These are phyloP conservation scores for Ceratobasidium sp. DNA, from an alignment of 1,284 basidiomycete genomes.

Conservation along the genomic window DNA sequence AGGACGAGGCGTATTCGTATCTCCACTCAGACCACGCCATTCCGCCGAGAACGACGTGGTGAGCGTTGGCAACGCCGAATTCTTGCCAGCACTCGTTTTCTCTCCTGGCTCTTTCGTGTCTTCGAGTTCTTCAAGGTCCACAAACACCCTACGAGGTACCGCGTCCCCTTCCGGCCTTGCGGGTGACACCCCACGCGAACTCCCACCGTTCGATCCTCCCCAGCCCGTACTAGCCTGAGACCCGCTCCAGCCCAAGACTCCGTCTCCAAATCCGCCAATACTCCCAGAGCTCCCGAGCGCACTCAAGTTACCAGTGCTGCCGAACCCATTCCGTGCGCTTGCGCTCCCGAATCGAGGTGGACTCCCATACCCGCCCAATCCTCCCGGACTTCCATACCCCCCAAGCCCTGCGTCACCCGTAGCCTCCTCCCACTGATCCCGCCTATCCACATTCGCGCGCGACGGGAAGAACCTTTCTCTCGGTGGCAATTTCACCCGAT, in stretches of 20 bases:
- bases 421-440: slow-evolving; percentile 38
- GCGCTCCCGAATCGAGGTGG: slow-evolving; percentile 14
- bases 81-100: not conserved
- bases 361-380: slow-evolving; percentile 17
- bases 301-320: not conserved
- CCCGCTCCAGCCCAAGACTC: slow-evolving; percentile 11
- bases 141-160: slow-evolving; percentile 15
- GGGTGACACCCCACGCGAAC: slow-evolving; percentile 28
- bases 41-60: slow-evolving; percentile 7
- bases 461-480: slow-evolving; percentile 28
- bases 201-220: not conserved
- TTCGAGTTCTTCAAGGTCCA: slow-evolving; percentile 10
- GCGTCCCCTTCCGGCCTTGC: slow-evolving; percentile 7
- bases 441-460: slow-evolving; percentile 19
- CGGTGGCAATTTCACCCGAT: slow-evolving; percentile 9
- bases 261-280: slow-evolving; percentile 3
- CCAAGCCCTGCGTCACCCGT: too few relatives aligned
- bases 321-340: not conserved
- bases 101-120: not conserved
- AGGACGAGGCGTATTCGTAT: slow-evolving; percentile 19
- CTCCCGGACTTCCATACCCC: not conserved
- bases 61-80: not conserved
- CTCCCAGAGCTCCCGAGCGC: not conserved
- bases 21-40: not conserved
- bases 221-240: slow-evolving; percentile 20